Conservation (phyloP, 805 yeast genomes). For the Myxozyma sirexii region DNA sequence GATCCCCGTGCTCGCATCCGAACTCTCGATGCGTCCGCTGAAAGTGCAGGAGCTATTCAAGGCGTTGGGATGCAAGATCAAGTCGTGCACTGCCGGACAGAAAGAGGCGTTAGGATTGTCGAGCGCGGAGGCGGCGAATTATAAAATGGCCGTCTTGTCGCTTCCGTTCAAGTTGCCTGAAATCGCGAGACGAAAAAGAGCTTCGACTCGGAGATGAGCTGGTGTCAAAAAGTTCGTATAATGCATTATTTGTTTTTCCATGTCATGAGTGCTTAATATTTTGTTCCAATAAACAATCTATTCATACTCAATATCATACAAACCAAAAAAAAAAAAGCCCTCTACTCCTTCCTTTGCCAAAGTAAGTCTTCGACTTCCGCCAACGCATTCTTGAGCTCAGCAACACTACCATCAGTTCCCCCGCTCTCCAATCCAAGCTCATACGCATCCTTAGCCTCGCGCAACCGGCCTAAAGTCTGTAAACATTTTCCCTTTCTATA, state of each 20-base stretch:
- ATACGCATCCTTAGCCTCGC: constrained; percentile 39
- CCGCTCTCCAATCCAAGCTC: constrained; percentile 35
- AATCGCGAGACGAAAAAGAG: constrained; percentile 18
- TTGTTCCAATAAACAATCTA: neutral
- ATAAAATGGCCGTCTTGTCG: constrained; percentile 78
- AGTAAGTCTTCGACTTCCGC: constrained; percentile 22
- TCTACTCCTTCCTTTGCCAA: neutral
- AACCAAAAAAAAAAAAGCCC: neutral
- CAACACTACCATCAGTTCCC: constrained; percentile 32
- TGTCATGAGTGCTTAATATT: too few species aligned
- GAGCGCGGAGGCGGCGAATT: constrained; percentile 48
- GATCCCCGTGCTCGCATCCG: constrained; percentile 79
- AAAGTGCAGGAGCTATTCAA: constrained; percentile 56
- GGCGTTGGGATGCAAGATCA: constrained; percentile 79
- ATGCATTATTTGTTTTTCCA: neutral
- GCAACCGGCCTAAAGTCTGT: constrained; percentile 34
- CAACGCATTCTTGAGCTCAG: constrained; percentile 34
- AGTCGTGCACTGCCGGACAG: constrained; percentile 57
- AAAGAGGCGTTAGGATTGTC: constrained; percentile 44
- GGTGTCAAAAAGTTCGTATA: neutral
- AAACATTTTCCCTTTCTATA: constrained; percentile 43
- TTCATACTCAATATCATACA: neutral
- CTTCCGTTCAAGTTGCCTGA: constrained; percentile 86
- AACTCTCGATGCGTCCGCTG: constrained; percentile 69
- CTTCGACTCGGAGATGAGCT: constrained; percentile 5